Evolutionary conservation across 352 stramenopile species (phyloP), one percentile per base, ranked within the genome.

Genomic region (Globisporangium emineosum): DNA sequence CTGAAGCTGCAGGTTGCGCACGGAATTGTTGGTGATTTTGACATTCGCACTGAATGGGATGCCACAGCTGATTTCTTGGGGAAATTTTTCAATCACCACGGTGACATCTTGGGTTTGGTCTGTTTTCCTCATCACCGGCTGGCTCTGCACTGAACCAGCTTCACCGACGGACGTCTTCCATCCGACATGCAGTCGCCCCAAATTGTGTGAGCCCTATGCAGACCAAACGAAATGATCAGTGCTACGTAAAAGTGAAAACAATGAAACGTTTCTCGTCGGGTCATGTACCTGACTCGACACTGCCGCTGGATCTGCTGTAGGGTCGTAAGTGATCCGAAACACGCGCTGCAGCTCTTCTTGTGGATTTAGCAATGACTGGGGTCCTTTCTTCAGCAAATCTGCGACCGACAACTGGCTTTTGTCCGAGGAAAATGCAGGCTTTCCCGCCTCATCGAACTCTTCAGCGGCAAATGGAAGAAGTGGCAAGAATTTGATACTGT

Each of bases 161-260:
- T 96, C 87, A 1, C 87, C 87, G 53, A 93, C 82, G 3, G 79
- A 81, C 15, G 78, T 89, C 72, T 93, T 93, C 87, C 87, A 96
- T 17, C 80, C 79, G 3, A 96, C 84, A 60, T 94, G 81, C 17
- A 96, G 73, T 19, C 85, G 77, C 0, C 87, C 87, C 10, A 91
- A 60, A 47, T 90, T 90, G 60, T 87, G 76, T 1, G 82, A 88
- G 8, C 68, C 69, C 78, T 88, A n/a, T 13, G 0, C n/a, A 29
- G 12, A 10, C 5, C 21, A 35, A 25, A 51, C 3, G 29, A 3
- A 21, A 32, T 27, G 3, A 47, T 54, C 19, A 63, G 51, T 29
- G 23, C 6, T 8, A 29, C 19, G 29, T 57, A 29, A n/a, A 7
- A 33, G 25, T 21, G n/a, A 21, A 13, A 58, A 29, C 33, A 23